Evolutionary conservation across 2,329 filamentous ascomycete genomes (phyloP), one percentile per base, ranked within the genome.

Genomic region (Neonectria faginata): DNA sequence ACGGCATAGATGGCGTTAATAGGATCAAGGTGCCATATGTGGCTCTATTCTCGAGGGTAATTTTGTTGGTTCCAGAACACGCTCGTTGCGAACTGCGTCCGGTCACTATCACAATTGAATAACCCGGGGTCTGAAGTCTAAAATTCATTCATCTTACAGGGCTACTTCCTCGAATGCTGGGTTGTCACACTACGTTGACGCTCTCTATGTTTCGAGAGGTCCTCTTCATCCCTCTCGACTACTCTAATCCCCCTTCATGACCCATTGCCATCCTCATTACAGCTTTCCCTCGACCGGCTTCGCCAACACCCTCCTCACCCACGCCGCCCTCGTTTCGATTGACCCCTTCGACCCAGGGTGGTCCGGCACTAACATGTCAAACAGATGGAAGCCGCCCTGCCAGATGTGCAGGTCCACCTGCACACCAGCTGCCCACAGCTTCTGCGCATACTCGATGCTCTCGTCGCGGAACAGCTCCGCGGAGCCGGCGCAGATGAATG

Each of bases 391-490:
- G 14, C 79, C 72, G 1, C 81, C 79, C 0, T 79, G 79, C 72
- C 80, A 81, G 5, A 85, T 73, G 69, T 84, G 81, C 45, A 83
- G 66, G 66, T 85, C 81, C 6, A 75, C 73, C 33, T 76, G 73
- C n/a, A 82, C 79, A 22, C 81, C 81, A 12, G 76, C 77, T n/a
- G 73, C 75, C 63, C 78, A 79, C 36, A 84, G 67, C 55, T 73
- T 77, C 25, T 67, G 71, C 14, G 80, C 82, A 69, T 79, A 84
- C 22, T 74, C 73, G 18, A 84, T 60, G 51, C 73, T 74, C 62
- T 84, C 77, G 14, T 82, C 78, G 3, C 80, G 74, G 64, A 84
- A 83, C 31, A 81, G 71, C 68, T 85, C 82, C 41, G 81, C 70
- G 6, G 77, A 74, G 0, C 82, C 82, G 6, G 80, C 77, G 53